Base-by-base conservation (phyloP, 208 protist species). In the Angomonas deanei region DNA sequence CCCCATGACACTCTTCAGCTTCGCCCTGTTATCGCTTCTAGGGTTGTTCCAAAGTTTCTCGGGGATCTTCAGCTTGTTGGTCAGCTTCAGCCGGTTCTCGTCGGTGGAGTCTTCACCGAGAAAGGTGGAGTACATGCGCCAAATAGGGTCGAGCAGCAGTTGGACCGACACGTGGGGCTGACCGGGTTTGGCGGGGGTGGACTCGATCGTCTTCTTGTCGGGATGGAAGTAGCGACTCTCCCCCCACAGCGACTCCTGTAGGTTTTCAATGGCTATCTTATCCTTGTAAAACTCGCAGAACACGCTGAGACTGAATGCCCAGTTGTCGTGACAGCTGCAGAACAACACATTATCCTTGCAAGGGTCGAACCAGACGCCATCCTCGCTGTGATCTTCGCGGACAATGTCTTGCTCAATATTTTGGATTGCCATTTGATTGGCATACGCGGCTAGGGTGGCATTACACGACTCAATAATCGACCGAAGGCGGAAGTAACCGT, bases 301-400 rank as follows among this genome's bases (percentile, higher is more conserved):
- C 48, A 94, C 75, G 31, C 86, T 66, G 1, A 98, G 63, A 23
- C 71, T 78, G 50, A 96, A 97, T 0, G 83, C 89, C 90, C 92
- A 97, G 19, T 90, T 97, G 66, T 99, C 95, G 49, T 86, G 68
- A 23, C 97, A 96, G 64, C 90, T 98, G 54, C 96, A 95, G 68
- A 99, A 99, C 11, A 98, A 69, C 17, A 99, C 97, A 77, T 99
- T 99, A 30, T 97, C 97, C 28, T 96, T 96, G 28, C 82, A 78
- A 2, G 98, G 98, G 54, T 84, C 84, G 64, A 99, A 99, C 81
- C 96, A 98, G 34, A 96, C 81, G 11, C 36, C 36, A 60, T 98
- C 91, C 59, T 93, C 82, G 50, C 72, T 88, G 6, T 78, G 80
- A 68, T 95, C 90, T 57, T 84, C 79, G 39, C 81, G 76, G 71